A percentile compares a stretch with the other conserved stretches of the same genome.
phyloP scores from a whole-genome alignment of 2,329 filamentous ascomycete genomes.

The Fusarium sp. region DNA sequence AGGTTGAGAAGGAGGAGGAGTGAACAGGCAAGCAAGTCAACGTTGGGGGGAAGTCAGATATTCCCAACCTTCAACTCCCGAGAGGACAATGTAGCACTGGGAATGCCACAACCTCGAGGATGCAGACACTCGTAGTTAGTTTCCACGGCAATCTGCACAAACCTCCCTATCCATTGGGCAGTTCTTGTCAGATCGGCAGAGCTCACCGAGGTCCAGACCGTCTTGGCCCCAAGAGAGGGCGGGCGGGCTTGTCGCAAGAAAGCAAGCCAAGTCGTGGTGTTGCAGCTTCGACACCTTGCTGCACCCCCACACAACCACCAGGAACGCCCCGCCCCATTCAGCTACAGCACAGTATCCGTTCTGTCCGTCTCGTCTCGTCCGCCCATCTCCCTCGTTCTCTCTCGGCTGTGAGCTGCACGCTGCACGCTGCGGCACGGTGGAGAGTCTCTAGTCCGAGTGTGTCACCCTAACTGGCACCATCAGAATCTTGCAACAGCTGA shows the following conservation, averaged over 20 bases:
- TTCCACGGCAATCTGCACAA: slow-evolving; percentile 1
- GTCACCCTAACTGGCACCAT: slow-evolving; percentile 18
- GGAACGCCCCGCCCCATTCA: slow-evolving; percentile 24
- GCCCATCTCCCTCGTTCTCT: not conserved
- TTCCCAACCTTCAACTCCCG: slow-evolving; percentile 1
- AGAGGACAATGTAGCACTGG: not conserved
- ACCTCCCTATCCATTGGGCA: slow-evolving; percentile 27
- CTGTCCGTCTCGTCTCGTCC: not conserved
- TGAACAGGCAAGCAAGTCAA: not conserved
- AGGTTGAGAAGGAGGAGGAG: slow-evolving; percentile 1
- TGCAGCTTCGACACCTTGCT: not conserved
- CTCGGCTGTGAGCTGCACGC: slow-evolving; percentile 22
- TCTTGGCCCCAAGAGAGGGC: slow-evolving; percentile 17
- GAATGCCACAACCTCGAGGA: slow-evolving; percentile 12
- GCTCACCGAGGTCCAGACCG: slow-evolving; percentile 42
- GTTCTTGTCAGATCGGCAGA: slow-evolving; percentile 36
- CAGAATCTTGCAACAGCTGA: slow-evolving; percentile 24
- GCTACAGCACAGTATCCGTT: slow-evolving; percentile 9
- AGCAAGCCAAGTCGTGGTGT: slow-evolving; percentile 3
- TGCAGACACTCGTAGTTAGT: slow-evolving; percentile 7
- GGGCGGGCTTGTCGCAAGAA: slow-evolving; percentile 27
- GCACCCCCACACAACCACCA: slow-evolving; percentile 30
- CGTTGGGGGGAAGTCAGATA: not conserved
- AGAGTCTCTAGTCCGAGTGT: slow-evolving; percentile 18
- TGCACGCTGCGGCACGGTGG: slow-evolving; percentile 25